phyloP scores from a whole-genome alignment of 2,329 filamentous ascomycete genomes.

The Teratosphaeria pseudoeucalypti region DNA sequence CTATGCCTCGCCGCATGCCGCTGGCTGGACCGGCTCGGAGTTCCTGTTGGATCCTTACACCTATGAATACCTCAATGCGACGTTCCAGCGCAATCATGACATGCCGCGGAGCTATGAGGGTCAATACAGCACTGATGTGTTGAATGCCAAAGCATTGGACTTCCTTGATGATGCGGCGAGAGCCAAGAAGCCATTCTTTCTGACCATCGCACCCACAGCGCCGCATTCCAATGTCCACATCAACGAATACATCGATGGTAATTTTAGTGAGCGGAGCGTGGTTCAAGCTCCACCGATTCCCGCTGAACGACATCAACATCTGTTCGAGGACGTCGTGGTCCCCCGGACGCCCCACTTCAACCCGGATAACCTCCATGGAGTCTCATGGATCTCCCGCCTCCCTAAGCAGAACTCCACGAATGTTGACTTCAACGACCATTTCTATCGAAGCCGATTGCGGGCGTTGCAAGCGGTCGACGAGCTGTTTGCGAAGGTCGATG shows the following conservation, averaged over 20 bases:
- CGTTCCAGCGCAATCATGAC: constrained; percentile 50
- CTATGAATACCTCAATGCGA: constrained; percentile 57
- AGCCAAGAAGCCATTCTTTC: constrained; percentile 18
- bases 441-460: constrained; percentile 40
- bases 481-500: constrained; percentile 38
- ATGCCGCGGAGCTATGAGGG: constrained; percentile 46
- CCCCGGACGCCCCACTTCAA: constrained; percentile 59
- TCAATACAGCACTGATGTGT: constrained; percentile 49
- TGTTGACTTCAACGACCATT: constrained; percentile 44
- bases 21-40: constrained; percentile 47
- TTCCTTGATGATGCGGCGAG: constrained; percentile 39
- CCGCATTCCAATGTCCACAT: constrained; percentile 18
- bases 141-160: constrained; percentile 48
- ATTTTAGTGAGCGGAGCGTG: constrained; percentile 10
- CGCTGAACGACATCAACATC: constrained; percentile 43
- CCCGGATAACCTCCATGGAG: constrained; percentile 39
- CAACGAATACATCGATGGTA: constrained; percentile 23
- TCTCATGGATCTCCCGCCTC: constrained; percentile 37
- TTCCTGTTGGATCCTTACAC: constrained; percentile 52
- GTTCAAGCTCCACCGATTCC: constrained; percentile 10
- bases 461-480: constrained; percentile 46
- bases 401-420: constrained; percentile 35
- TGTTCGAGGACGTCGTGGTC: constrained; percentile 51
- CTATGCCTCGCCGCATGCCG: constrained; percentile 48
- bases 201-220: constrained; percentile 22